These are phyloP conservation scores for Coemansia sp. DNA, from an alignment of 192 early-diverging fungal genomes.

Conservation along the genomic window DNA sequence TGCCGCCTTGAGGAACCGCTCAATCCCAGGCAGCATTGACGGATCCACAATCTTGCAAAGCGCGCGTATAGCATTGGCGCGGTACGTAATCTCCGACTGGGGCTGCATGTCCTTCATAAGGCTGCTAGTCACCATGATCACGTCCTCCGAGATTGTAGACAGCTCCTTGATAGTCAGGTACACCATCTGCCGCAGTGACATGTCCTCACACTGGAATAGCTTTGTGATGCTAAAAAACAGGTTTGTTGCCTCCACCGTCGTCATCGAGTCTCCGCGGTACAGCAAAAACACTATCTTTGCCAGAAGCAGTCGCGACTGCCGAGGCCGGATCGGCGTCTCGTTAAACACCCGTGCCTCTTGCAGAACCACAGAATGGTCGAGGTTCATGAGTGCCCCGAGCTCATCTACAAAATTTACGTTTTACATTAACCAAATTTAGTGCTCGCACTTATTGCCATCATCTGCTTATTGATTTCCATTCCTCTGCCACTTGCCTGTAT, in stretches of 20 bases:
- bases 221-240: conserved; percentile 97
- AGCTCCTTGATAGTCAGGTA: conserved; percentile 98
- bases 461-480: too few species aligned
- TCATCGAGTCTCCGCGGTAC: conserved; percentile 83
- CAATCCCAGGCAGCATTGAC: conserved; percentile 93
- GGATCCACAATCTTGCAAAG: conserved; percentile 94
- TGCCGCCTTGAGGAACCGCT: conserved; percentile 93
- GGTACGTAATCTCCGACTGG: conserved; percentile 86
- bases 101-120: conserved; percentile 97
- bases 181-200: conserved; percentile 93
- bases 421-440: too few species aligned
- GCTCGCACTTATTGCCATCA: too few species aligned
- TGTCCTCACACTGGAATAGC: conserved; percentile 95
- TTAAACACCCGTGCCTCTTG: conserved; percentile 98
- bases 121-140: conserved; percentile 94
- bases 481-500: conserved; percentile 30
- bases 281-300: conserved; percentile 94
- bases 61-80: conserved; percentile 94
- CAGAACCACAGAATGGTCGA: conserved; percentile 89
- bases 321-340: conserved; percentile 90
- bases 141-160: conserved; percentile 87
- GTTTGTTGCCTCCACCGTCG: conserved; percentile 94
- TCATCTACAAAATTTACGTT: conserved; percentile 56
- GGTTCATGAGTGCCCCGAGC: conserved; percentile 75
- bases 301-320: conserved; percentile 88